Base-by-base conservation (phyloP, 106 monocot genomes). In the Allium sativum region DNA sequence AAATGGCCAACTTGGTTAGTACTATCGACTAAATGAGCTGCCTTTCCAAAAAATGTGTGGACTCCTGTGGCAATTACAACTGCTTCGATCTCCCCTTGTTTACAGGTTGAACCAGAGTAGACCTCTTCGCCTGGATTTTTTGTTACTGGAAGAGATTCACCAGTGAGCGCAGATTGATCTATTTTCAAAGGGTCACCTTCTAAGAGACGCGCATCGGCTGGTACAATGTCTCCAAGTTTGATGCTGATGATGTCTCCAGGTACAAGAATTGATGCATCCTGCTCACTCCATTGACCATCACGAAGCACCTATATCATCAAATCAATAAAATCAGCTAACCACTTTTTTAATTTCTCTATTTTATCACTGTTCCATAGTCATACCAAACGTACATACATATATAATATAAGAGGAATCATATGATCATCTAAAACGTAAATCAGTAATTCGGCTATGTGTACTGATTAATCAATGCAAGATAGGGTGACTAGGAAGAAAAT, bases 21-120 rank as follows among this genome's bases (percentile, higher is more conserved):
- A 40, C 65, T 73, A 50, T 74, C 73, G 21, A 74, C 66, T 14
- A 74, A 65, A 52, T 74, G 73, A 12, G 73, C 73, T 16, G 66
- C 73, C 66, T 74, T 74, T 15, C 73, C 73, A 53, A 74, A 66
- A 59, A 74, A 74, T 6, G 73, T 74, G 56, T 74, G 65, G 14
- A 74, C 66, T 7, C 73, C 73, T 5, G 73, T 74, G 51, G 73
- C 66, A 53, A 74, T 74, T 41, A 74, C 66, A 5, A 74, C 59
- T 9, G 66, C 73, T 47, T 74, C 73, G 48, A 74, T 66, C 43
- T 74, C 73, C 3, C 73, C 73, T 40, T 67, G 73, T 48, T 74
- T 74, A 65, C 73, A 74, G 47, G 73, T 74, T 12, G 73, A 74
- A 22, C 73, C 66, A 21, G 73, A 74, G 52, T 42, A 73, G 10